phyloP scores from a whole-genome alignment of 2,329 filamentous ascomycete species.

The Colletotrichum sp. region DNA sequence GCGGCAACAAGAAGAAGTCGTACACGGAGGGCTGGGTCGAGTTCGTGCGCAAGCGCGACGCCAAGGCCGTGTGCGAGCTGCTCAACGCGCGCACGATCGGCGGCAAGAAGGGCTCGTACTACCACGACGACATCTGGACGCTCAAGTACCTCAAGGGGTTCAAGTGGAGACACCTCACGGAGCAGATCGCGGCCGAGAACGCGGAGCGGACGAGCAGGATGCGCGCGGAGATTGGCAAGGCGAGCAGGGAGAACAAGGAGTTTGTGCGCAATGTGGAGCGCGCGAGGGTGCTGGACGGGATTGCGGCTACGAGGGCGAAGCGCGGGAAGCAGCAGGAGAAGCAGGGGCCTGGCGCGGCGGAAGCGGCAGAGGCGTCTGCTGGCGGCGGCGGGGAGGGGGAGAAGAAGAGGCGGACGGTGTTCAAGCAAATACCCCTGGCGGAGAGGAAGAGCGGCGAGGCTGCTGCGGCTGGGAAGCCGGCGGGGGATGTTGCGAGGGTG shows the following conservation, averaged over 20 bases:
- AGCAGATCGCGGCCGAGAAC: constrained; percentile 82
- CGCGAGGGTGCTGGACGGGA: constrained; percentile 79
- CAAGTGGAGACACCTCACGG: constrained; percentile 79
- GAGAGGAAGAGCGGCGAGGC: constrained; percentile 48
- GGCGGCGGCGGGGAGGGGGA: constrained; percentile 21
- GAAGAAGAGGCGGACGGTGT: constrained; percentile 52
- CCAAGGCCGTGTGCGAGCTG: constrained; percentile 76
- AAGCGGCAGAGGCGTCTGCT: not conserved
- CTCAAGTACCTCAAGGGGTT: constrained; percentile 82
- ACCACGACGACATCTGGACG: constrained; percentile 88
- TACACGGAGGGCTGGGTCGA: constrained; percentile 89
- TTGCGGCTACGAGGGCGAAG: constrained; percentile 64
- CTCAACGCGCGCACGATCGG: constrained; percentile 81
- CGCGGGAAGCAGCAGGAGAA: constrained; percentile 38
- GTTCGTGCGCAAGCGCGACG: constrained; percentile 76
- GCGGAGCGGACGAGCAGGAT: constrained; percentile 78
- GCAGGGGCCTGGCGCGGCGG: constrained; percentile 20
- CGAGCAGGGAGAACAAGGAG: constrained; percentile 79
- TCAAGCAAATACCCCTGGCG: constrained; percentile 70
- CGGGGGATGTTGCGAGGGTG: constrained; percentile 63
- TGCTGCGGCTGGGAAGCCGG: constrained; percentile 53
- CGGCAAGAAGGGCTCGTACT: constrained; percentile 83
- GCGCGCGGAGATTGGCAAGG: constrained; percentile 77
- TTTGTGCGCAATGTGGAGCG: constrained; percentile 81
- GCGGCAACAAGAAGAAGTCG: constrained; percentile 84